Evolutionary conservation across 1,139 yeast genomes (phyloP), one percentile per base, ranked within the genome.

Genomic region (Pichia sp.): DNA sequence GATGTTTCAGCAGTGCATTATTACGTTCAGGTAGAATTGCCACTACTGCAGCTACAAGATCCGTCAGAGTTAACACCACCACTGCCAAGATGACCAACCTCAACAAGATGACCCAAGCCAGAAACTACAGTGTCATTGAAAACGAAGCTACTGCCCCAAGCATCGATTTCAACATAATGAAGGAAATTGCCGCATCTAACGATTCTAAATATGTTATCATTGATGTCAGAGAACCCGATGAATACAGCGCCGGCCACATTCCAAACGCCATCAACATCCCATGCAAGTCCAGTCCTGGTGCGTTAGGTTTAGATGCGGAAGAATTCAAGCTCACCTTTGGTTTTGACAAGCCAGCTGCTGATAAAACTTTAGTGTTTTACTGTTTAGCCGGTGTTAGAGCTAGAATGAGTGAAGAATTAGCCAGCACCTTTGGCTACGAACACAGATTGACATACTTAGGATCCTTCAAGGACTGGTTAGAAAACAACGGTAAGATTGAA

Each of bases 381-480:
- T 93, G 99, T 69, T 80, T 86, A 49, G 96, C 88, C 6, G 99
- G 99, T 46, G 87, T 90, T 41, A 81, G 99, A 71, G 85, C 96
- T 37, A 76, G 90, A 40, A 89, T 90, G 50, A 94, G 97, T 38
- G 96, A 90, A 62, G 95, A 87, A 61, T 74, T 91, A 61, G 99
- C 98, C 22, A 80, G 81, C 54, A 85, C 96, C 30, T 87, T 83
- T 68, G 99, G 98, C 17, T 93, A 90, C 68, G 72, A 78, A 51
- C 77, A 85, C 55, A 74, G 91, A 59, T 86, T 88, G 47, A 83
- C 85, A 61, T 85, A 91, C 67, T 69, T 76, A 34, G 98, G 98
- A 8, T 86, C 96, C 10, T 87, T 81, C 67, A 82, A 79, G 60
- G 97, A 91, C 66, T 91, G 98, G 98, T 70, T 79, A 38, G 54